Conservation (phyloP, 176 grass and related monocot genomes). For the Aegilops umbellulata region DNA sequence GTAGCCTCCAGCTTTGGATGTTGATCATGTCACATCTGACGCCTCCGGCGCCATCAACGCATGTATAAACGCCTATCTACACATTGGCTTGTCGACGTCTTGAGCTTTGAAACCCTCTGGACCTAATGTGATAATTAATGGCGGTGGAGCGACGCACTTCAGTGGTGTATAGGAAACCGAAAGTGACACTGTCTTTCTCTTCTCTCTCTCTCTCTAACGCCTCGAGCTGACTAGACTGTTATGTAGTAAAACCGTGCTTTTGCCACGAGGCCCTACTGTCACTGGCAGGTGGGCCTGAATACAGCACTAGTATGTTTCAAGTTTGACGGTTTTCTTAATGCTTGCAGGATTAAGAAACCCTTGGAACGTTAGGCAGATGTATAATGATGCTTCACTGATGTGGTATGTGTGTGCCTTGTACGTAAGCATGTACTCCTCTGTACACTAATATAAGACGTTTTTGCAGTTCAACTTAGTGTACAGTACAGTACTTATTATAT, state of each 20-base stretch:
- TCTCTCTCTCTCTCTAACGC: not conserved
- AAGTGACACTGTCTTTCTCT: slow-evolving; percentile 1
- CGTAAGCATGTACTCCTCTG: not conserved
- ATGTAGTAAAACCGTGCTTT: too few relatives aligned
- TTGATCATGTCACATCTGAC: not conserved
- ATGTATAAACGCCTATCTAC: not conserved
- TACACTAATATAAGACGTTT: too few relatives aligned
- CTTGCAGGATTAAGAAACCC: not conserved
- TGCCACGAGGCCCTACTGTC: too few relatives aligned
- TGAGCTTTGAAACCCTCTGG: not conserved
- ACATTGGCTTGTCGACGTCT: not conserved
- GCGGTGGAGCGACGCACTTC: not conserved
- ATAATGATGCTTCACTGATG: not conserved
- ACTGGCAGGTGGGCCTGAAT: not conserved
- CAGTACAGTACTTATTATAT: not conserved
- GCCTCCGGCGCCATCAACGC: slow-evolving; percentile 19
- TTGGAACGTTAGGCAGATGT: not conserved
- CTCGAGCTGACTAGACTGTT: not conserved
- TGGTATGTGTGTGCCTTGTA: not conserved
- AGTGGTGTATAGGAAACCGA: not conserved
- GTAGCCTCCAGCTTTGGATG: not conserved
- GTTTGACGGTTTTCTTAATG: not conserved
- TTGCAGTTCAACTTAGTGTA: too few relatives aligned
- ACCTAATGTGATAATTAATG: not conserved
- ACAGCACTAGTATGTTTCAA: not conserved